phyloP scores from a whole-genome alignment of 306 rosid genomes.

The Cicer bijugum region DNA sequence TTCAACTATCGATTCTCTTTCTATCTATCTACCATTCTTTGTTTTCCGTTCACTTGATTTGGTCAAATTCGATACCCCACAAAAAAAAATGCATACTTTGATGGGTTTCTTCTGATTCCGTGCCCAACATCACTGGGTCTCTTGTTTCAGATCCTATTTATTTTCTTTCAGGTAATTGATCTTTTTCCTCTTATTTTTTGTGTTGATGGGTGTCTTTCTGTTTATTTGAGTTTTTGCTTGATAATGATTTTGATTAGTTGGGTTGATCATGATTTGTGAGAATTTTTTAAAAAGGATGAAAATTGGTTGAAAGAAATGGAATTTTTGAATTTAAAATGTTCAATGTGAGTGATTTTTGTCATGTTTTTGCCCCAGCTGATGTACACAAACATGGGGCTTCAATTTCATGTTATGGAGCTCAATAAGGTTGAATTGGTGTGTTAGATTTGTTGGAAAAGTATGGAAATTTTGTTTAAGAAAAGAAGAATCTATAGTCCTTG shows the following conservation, averaged over 20 bases:
- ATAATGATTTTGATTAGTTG: neutral
- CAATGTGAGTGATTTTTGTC: conserved; percentile 31
- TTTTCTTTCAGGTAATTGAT: conserved; percentile 39
- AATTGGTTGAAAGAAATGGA: conserved; percentile 18
- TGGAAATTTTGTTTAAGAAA: conserved; percentile 12
- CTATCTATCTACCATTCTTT: neutral
- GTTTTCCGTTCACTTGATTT: conserved; percentile 12
- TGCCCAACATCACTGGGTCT: too few relatives aligned
- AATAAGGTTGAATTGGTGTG: conserved; percentile 4
- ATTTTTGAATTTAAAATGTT: conserved; percentile 29
- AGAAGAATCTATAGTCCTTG: conserved; percentile 12
- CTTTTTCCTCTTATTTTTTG: neutral
- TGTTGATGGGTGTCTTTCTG: neutral
- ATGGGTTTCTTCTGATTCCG: conserved; percentile 10
- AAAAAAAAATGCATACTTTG: conserved; percentile 29
- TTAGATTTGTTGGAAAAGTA: conserved; percentile 15
- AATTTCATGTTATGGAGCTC: neutral
- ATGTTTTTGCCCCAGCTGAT: conserved; percentile 35
- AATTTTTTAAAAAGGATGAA: neutral
- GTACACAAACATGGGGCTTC: conserved; percentile 14
- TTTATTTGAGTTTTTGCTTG: neutral
- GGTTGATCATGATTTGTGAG: conserved; percentile 38
- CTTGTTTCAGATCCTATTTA: conserved; percentile 5
- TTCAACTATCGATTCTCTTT: neutral
- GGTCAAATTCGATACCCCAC: conserved; percentile 28